Evolutionary conservation across 2,329 filamentous ascomycete species (phyloP), one percentile per base, ranked within the genome.

Genomic region (Neonectria sp.): DNA sequence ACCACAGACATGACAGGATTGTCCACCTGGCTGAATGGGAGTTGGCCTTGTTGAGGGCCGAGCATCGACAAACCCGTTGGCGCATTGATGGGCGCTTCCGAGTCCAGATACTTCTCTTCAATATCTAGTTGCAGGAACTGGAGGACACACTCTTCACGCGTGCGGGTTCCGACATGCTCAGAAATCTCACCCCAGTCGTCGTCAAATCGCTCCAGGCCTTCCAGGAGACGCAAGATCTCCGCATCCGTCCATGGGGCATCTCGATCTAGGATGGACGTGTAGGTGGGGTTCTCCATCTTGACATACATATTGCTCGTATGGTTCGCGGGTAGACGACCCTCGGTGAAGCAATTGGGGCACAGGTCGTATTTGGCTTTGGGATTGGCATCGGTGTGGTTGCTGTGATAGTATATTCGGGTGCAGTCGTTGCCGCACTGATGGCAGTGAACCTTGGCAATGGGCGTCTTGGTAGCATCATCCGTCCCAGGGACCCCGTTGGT

Each of bases 1-100:
- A 99, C 93, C 3, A 98, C 96, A 24, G 95, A 97, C 89, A 99
- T 92, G 70, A 99, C 94, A 0, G 97, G 95, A 80, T 98, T 99
- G 76, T 99, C 96, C 15, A 93, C 91, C 78, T 97, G 94, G 79
- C 90, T 95, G 80, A 98, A 96, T 0, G 96, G 96, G 52, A 97
- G 87, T 68, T 94, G 91, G 9, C 95, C 95, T 67, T 92, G 89
- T 58, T 94, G 88, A 63, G 90, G 88, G 37, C 92, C 92, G 40
- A 96, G 85, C 85, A 92, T 85, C 63, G 89, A 85, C 62, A 93
- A 84, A 8, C 90, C 88, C 1, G 83, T 88, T 12, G 86, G 86
- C 55, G 85, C 85, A 65, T 84, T 85, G 60, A 88, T 81, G 2
- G 80, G 76, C 4, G 77, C 74, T 75, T 95, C 91, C 8, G 94